Conservation (phyloP, 73 alveolate species). For the Uronychia setigera region DNA sequence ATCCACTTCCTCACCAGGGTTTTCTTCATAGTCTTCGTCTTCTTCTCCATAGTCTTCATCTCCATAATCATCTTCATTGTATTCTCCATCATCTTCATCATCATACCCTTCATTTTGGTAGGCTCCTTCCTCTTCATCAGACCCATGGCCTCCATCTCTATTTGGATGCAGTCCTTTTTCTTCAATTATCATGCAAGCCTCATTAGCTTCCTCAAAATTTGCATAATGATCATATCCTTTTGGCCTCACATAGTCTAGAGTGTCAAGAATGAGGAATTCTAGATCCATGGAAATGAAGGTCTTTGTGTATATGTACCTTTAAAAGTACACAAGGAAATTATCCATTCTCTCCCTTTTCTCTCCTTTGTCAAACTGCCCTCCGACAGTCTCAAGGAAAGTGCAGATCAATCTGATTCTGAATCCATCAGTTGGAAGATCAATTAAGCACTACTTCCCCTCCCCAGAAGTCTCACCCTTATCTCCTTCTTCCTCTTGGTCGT, state of each 20-base stretch:
- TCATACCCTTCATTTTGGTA: conserved; percentile 17
- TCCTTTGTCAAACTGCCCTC: conserved; percentile 63
- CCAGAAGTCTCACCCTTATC: no score
- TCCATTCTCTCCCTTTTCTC: conserved; percentile 64
- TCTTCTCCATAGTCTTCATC: conserved; percentile 50
- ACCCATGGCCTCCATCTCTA: background rate
- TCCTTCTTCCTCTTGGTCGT: no score
- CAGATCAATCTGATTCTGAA: conserved; percentile 66
- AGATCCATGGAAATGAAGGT: conserved; percentile 55
- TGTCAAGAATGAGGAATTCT: conserved; percentile 57
- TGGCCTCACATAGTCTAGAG: conserved; percentile 57
- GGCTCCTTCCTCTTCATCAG: conserved; percentile 20
- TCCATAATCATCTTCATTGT: conserved; percentile 19
- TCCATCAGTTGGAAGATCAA: background rate
- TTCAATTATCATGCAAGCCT: background rate
- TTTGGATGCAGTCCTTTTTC: background rate
- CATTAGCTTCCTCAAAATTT: background rate
- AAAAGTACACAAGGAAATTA: conserved; percentile 76
- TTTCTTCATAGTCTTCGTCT: conserved; percentile 13
- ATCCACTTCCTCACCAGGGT: no score
- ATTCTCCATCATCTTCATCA: conserved; percentile 33
- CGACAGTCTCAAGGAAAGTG: conserved; percentile 68
- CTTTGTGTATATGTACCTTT: conserved; percentile 68
- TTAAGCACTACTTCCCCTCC: no score
- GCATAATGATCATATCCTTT: background rate